phyloP scores from a whole-genome alignment of 805 yeast species.

The Lachancea cidri region DNA sequence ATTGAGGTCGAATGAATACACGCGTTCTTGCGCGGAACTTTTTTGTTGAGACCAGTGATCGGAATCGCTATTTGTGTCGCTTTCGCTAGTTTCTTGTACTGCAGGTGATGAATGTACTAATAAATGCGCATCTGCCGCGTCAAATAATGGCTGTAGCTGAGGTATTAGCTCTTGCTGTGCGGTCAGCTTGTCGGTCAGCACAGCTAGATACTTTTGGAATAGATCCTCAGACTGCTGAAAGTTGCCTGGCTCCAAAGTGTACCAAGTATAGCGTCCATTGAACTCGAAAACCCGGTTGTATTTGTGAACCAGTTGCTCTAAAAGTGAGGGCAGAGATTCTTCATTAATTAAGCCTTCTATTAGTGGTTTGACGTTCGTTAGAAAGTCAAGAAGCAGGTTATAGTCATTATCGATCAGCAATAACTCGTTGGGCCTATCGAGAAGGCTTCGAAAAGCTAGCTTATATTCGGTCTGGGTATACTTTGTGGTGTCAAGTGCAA shows the following conservation, averaged over 20 bases:
- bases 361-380: conserved; percentile 12
- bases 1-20: conserved; percentile 20
- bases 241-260: conserved; percentile 2
- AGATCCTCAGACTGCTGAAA: conserved; percentile 4
- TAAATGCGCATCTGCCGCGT: neutral
- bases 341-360: conserved; percentile 8
- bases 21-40: conserved; percentile 10
- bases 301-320: neutral
- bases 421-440: conserved; percentile 6
- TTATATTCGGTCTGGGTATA: conserved; percentile 11
- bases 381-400: conserved; percentile 17
- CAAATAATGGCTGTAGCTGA: conserved; percentile 8
- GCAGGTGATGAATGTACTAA: neutral
- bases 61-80: conserved; percentile 3
- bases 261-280: conserved; percentile 10
- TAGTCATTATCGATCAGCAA: conserved; percentile 14
- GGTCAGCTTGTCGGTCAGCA: conserved; percentile 10
- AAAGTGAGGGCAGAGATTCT: neutral
- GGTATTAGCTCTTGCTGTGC: conserved; percentile 11
- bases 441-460: conserved; percentile 7
- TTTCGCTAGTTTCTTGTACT: conserved; percentile 1
- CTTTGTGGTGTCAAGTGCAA: conserved; percentile 6
- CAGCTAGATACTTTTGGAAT: conserved; percentile 7
- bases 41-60: conserved; percentile 7
- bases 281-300: conserved; percentile 7